Evolutionary conservation across 2,329 filamentous ascomycete genomes (phyloP), one percentile per base, ranked within the genome.

Genomic region (Parafenestella ontariensis): DNA sequence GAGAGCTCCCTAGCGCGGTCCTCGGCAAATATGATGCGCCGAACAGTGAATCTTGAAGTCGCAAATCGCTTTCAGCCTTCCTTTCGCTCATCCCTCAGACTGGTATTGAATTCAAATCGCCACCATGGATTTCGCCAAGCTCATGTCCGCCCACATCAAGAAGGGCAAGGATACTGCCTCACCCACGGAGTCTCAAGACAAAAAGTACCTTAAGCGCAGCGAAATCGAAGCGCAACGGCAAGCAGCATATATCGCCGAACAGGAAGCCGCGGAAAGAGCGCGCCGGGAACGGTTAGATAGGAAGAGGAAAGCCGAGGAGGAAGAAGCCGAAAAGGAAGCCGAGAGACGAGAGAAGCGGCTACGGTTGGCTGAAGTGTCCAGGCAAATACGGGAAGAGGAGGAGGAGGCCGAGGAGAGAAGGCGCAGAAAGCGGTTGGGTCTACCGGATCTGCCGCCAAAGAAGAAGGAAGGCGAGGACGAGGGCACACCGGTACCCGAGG

Each of bases 81-180:
- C 20, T 23, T 21, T 40, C 7, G 18, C 17, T 6, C 37, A 24
- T 9, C 7, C 24, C 11, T n/a, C 21, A 2, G 23, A 18, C 41
- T 23, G 9, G 20, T 18, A 43, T 20, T 24, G 15, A 43, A 20
- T 5, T 43, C 24, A 8, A 43, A 11, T 24, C 43, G 43, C 45
- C 58, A 59, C 58, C 64, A 99, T 99, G 95, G 93, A 99, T 77
- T 99, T 99, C 81, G 92, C 92, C 57, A 86, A 92, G 31, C 81
- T 99, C 43, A 96, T 99, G 91, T 87, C 90, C 69, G 90, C 92
- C 72, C 92, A 96, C 77, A 95, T 99, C 70, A 87, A 90, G 69
- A 96, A 95, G 76, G 83, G 88, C 64, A 91, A 91, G 76, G 78
- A 83, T 49, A 64, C 77, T 37, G 63, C 78, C 37, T 64, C 78